phyloP scores from a whole-genome alignment of 1,284 basidiomycete genomes.

The Fomitopsis betulina region DNA sequence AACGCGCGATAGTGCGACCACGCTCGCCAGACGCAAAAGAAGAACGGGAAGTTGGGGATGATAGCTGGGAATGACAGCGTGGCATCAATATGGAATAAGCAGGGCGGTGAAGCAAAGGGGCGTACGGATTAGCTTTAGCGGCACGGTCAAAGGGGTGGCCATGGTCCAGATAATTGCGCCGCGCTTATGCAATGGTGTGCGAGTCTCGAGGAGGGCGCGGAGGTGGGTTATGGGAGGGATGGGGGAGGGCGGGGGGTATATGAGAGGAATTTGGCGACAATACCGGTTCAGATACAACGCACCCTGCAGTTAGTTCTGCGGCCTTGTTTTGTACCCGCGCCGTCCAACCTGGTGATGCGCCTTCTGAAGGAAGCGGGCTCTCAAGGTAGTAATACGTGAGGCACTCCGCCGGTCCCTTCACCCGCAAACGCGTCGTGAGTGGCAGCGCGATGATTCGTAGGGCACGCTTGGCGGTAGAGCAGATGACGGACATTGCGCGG shows the following conservation, averaged over 20 bases:
- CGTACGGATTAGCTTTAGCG: conserved; percentile 72
- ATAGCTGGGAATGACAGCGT: conserved; percentile 41
- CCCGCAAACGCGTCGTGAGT: conserved; percentile 23
- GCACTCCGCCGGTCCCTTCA: conserved; percentile 17
- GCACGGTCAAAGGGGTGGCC: conserved; percentile 63
- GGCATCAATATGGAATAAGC: not conserved
- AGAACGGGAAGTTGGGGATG: conserved; percentile 79
- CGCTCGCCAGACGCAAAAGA: conserved; percentile 79
- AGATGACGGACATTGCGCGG: not conserved
- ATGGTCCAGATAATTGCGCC: conserved; percentile 64
- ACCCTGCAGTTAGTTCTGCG: conserved; percentile 63
- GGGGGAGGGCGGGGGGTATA: conserved; percentile 59
- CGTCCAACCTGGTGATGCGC: conserved; percentile 18
- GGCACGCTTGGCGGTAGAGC: conserved; percentile 19
- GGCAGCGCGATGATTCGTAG: conserved; percentile 48
- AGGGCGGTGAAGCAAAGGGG: conserved; percentile 10
- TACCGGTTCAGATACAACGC: not conserved
- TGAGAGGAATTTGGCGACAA: conserved; percentile 48
- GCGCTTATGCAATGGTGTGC: conserved; percentile 58
- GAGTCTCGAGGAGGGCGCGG: conserved; percentile 42
- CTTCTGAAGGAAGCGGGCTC: conserved; percentile 22
- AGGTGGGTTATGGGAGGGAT: conserved; percentile 51
- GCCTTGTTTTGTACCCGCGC: conserved; percentile 49
- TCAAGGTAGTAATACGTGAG: conserved; percentile 48
- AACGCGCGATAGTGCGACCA: conserved; percentile 78